phyloP scores from a whole-genome alignment of 129 eudicot genomes.

The Heracleum sosnowskyi region DNA sequence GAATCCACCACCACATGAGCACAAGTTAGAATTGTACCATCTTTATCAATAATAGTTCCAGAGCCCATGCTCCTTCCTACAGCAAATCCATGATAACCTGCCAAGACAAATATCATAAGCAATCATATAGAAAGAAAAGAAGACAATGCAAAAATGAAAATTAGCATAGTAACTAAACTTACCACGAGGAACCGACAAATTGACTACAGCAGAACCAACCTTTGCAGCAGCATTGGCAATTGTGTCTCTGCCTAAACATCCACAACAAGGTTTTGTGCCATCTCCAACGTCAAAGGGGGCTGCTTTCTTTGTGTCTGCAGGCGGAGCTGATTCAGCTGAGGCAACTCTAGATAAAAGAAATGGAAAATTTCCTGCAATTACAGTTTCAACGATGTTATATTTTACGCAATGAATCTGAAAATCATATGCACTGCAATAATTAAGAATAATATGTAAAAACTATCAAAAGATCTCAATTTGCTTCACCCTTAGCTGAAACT shows the following conservation, averaged over 20 bases:
- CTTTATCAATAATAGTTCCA: slow-evolving; percentile 79
- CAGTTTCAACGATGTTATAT: neutral
- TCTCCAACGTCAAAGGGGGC: slow-evolving; percentile 26
- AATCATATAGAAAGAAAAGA: neutral
- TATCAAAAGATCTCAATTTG: neutral
- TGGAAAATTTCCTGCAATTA: slow-evolving; percentile 44
- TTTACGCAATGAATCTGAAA: neutral
- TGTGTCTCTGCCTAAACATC: slow-evolving; percentile 76
- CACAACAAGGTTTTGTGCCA: slow-evolving; percentile 50
- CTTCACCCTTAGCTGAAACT: neutral
- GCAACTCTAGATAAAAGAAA: slow-evolving; percentile 32
- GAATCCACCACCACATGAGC: slow-evolving; percentile 88
- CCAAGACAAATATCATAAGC: slow-evolving; percentile 12
- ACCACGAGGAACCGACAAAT: slow-evolving; percentile 80
- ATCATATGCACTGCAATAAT: neutral
- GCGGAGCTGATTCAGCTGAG: slow-evolving; percentile 21
- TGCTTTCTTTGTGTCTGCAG: slow-evolving; percentile 38
- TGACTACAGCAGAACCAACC: slow-evolving; percentile 94
- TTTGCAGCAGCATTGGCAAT: slow-evolving; percentile 94
- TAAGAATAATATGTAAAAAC: neutral
- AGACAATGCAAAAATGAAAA: slow-evolving; percentile 4
- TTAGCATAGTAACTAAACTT: slow-evolving; percentile 12
- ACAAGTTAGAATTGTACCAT: slow-evolving; percentile 72
- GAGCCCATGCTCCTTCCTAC: slow-evolving; percentile 80
- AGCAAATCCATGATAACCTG: slow-evolving; percentile 58